Base-by-base conservation (phyloP, 768 basidiomycete genomes). In the Chiua virens region DNA sequence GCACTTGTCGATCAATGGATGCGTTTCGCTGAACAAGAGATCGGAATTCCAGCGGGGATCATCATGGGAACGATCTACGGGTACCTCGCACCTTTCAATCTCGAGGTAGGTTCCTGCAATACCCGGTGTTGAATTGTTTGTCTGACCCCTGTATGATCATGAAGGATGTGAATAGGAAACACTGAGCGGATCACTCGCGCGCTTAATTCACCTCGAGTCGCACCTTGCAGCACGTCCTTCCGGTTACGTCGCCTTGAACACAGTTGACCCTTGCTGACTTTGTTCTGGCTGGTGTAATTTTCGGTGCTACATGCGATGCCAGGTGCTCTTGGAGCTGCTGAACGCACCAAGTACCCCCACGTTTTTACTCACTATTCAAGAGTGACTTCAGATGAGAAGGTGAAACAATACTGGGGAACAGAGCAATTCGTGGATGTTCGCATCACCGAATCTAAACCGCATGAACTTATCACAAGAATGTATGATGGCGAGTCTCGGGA, bases 1-100 rank as follows among this genome's bases (percentile, higher is more conserved):
- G 42, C 49, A 0, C 28, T 53, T 2, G 25, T 64, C 11, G 59
- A 64, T 45, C 63, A 63, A 17, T 64, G 61, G 59, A 14, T 45
- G 6, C 63, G 59, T 41, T 64, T 55, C 40, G 49, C 45, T 10
- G 61, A 64, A 22, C 44, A 46, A 1, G 63, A 64, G n/a, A 44
- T 64, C 23, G 32, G 52, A 3, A 5, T 0, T 0, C 43, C 52
- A 4, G 0, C 3, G 0, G 13, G 32, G 6, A 9, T 0, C 20
- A 10, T 35, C 34, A 27, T 30, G 11, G 22, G 37, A 11, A 1
- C 40, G 35, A 9, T 61, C 15, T 47, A 27, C 15, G 53, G 53
- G 1, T 39, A 30, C 5, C 1, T 21, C 20, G 35, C 39, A 0
- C 23, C 46, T 1, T 61, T 60, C 40, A 53, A 5, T 34, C 50